Conservation (phyloP, 2,329 filamentous ascomycete genomes). For the Fusarium cyanostomum region DNA sequence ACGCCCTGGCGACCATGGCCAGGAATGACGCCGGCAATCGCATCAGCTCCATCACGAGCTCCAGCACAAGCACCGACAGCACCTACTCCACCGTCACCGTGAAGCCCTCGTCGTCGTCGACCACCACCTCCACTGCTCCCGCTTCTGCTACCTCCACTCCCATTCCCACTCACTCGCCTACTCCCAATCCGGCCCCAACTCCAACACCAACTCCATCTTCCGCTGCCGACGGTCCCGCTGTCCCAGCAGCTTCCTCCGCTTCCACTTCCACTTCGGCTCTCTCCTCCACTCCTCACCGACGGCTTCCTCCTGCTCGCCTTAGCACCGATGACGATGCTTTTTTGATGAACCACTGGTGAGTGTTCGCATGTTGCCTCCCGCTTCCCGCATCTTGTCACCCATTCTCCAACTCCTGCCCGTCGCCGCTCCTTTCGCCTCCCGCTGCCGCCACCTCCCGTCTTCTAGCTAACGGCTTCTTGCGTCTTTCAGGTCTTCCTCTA, state of each 20-base stretch:
- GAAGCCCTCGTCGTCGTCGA: slow-evolving; percentile 54
- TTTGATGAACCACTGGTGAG: slow-evolving; percentile 43
- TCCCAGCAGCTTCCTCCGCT: slow-evolving; percentile 29
- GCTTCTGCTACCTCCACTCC: slow-evolving; percentile 48
- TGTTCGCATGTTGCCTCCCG: slow-evolving; percentile 28
- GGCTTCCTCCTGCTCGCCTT: slow-evolving; percentile 28
- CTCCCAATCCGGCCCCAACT: slow-evolving; percentile 36
- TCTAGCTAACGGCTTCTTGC: slow-evolving; percentile 35
- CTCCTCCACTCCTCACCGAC: slow-evolving; percentile 34
- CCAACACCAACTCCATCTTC: slow-evolving; percentile 30
- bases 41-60: slow-evolving; percentile 58
- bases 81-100: slow-evolving; percentile 73
- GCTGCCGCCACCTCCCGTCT: slow-evolving; percentile 3
- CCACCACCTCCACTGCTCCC: slow-evolving; percentile 43
- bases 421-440: slow-evolving; percentile 29
- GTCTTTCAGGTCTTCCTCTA: slow-evolving; percentile 40
- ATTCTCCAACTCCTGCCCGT: slow-evolving; percentile 22
- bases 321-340: slow-evolving; percentile 40
- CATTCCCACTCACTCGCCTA: slow-evolving; percentile 41
- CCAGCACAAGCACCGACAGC: slow-evolving; percentile 71
- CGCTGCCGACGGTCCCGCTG: slow-evolving; percentile 28
- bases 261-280: slow-evolving; percentile 21
- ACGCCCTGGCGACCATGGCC: slow-evolving; percentile 67
- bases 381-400: slow-evolving; percentile 27
- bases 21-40: slow-evolving; percentile 71